Conservation (phyloP, 2,329 filamentous ascomycete species). For the Paramyrothecium sp. region DNA sequence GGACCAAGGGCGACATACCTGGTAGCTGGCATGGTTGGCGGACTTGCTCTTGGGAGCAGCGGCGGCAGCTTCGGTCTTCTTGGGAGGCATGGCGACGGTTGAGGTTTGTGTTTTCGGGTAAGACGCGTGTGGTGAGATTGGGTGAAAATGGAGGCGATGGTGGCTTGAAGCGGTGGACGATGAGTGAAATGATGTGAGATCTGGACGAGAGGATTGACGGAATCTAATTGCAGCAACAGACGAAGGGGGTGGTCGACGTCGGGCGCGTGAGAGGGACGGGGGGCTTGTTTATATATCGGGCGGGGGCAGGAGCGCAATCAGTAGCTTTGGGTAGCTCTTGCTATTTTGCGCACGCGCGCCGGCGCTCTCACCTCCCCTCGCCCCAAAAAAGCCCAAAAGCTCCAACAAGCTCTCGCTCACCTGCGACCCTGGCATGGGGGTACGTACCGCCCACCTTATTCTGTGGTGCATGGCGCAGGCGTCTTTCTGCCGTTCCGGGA, state of each 20-base stretch:
- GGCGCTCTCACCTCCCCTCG: background rate
- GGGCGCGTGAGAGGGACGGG: slow-evolving; percentile 52
- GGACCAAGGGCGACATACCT: slow-evolving; percentile 42
- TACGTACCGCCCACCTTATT: background rate
- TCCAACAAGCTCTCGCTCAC: background rate
- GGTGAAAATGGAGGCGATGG: slow-evolving; percentile 17
- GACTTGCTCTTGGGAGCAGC: slow-evolving; percentile 46
- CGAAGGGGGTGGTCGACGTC: slow-evolving; percentile 35
- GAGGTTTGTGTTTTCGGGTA: slow-evolving; percentile 8
- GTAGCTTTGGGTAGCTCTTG: slow-evolving; percentile 32
- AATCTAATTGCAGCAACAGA: slow-evolving; percentile 32
- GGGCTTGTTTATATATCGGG: slow-evolving; percentile 60
- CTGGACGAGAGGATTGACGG: slow-evolving; percentile 13
- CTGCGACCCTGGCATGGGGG: background rate
- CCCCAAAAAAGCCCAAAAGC: background rate
- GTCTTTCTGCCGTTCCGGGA: background rate
- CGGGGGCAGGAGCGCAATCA: slow-evolving; percentile 56
- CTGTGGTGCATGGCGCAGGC: too few relatives aligned
- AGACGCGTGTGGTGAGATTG: slow-evolving; percentile 8
- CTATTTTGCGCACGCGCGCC: background rate
- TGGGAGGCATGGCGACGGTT: slow-evolving; percentile 54
- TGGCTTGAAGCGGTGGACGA: slow-evolving; percentile 20
- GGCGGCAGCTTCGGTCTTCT: slow-evolving; percentile 46
- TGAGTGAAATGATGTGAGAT: slow-evolving; percentile 13
- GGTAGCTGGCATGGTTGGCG: slow-evolving; percentile 54